Conservation (phyloP, 257 asterid species). For the Nicotiana obtusifolia region DNA sequence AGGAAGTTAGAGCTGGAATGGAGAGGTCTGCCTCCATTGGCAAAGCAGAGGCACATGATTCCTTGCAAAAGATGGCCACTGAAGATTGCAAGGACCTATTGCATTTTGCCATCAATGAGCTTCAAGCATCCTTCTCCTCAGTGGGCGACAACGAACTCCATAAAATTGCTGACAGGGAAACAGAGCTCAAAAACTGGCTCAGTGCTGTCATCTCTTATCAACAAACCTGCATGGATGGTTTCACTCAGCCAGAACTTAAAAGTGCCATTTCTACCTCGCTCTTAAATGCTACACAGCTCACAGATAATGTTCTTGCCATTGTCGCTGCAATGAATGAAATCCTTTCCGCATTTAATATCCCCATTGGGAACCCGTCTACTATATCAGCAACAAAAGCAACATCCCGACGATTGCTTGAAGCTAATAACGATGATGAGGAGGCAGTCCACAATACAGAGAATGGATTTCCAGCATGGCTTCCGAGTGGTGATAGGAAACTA, state of each 20-base stretch:
- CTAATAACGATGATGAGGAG: not conserved
- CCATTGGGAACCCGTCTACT: not conserved
- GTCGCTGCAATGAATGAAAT: conserved; percentile 24
- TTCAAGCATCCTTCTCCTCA: conserved; percentile 30
- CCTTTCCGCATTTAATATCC: conserved; percentile 21
- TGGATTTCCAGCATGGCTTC: conserved; percentile 31
- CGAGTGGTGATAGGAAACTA: conserved; percentile 28
- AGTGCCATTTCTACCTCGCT: conserved; percentile 11
- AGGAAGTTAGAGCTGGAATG: conserved; percentile 25
- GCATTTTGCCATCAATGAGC: conserved; percentile 35
- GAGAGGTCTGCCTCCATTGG: conserved; percentile 15
- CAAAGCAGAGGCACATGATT: conserved; percentile 19
- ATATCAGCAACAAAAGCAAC: not conserved
- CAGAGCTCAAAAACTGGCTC: conserved; percentile 42
- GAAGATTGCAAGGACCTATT: conserved; percentile 40
- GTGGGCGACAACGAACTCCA: conserved; percentile 29
- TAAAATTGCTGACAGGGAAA: conserved; percentile 13
- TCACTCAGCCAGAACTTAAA: conserved; percentile 22
- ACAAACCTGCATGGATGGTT: conserved; percentile 38
- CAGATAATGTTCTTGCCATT: conserved; percentile 38
- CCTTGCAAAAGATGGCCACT: conserved; percentile 40
- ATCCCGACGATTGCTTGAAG: not conserved
- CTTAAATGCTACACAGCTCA: conserved; percentile 29
- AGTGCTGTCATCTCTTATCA: conserved; percentile 41
- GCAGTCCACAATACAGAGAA: not conserved